phyloP scores from a whole-genome alignment of 257 asterid genomes.

The Jacaranda mimosifolia region DNA sequence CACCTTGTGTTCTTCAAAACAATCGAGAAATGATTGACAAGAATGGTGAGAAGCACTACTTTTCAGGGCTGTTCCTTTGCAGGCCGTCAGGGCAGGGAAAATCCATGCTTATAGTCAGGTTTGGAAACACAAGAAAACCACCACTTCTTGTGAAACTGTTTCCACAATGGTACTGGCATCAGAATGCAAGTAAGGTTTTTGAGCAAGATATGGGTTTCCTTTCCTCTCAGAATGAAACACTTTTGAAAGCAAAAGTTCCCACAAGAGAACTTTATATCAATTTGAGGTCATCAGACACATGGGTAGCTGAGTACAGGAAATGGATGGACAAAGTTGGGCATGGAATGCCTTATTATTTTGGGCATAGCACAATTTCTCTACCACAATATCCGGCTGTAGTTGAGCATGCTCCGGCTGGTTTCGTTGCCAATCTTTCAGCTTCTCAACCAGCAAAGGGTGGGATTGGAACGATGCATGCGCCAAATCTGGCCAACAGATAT shows the following conservation, averaged over 20 bases:
- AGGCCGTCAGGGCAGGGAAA: constrained; percentile 96
- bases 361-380: constrained; percentile 70
- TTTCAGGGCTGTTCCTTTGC: constrained; percentile 80
- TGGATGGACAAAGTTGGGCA: constrained; percentile 99
- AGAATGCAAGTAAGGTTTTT: constrained; percentile 88
- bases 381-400: constrained; percentile 78
- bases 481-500: constrained; percentile 77
- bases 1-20: constrained; percentile 90
- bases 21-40: constrained; percentile 66
- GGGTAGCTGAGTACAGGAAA: constrained; percentile 86
- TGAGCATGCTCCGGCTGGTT: constrained; percentile 98
- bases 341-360: constrained; percentile 94
- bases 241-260: constrained; percentile 83
- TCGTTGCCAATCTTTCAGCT: constrained; percentile 77
- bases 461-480: constrained; percentile 70
- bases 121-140: constrained; percentile 71
- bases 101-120: constrained; percentile 93
- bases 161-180: constrained; percentile 87
- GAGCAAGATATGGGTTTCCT: constrained; percentile 99
- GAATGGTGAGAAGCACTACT: constrained; percentile 68
- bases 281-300: constrained; percentile 80
- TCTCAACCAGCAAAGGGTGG: constrained; percentile 97
- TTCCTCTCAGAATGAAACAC: constrained; percentile 88
- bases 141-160: constrained; percentile 54
- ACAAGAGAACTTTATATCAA: constrained; percentile 78